Evolutionary conservation across 495 filamentous ascomycete species (phyloP).

Genomic region (Daldinia loculata): DNA sequence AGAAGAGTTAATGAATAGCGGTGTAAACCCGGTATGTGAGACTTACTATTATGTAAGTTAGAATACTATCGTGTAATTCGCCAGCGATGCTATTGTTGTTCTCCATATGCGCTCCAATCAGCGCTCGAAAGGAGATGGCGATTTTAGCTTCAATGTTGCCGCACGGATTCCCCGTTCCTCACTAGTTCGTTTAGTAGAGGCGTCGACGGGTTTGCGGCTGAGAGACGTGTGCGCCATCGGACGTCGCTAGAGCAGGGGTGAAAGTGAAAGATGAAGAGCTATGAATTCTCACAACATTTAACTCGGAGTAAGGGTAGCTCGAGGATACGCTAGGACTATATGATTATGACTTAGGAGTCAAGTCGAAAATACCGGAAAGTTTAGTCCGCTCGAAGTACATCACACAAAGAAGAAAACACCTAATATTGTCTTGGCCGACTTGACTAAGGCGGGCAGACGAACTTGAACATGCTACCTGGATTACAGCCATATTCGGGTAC

Average conservation of each 20-base stretch:
- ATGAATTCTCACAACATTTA: not conserved
- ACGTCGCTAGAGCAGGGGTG: not conserved
- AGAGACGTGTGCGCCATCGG: not conserved
- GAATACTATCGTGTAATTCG: not conserved
- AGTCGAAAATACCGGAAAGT: not conserved
- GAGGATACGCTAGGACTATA: not conserved
- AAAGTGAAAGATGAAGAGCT: not conserved
- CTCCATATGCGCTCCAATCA: slow-evolving; percentile 38
- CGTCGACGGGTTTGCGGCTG: slow-evolving; percentile 10
- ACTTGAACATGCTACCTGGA: not conserved
- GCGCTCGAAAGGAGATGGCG: not conserved
- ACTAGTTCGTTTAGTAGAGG: not conserved
- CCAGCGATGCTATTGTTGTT: not conserved
- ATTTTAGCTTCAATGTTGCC: not conserved
- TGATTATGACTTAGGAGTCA: not conserved
- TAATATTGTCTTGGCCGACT: not conserved
- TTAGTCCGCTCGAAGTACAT: not conserved
- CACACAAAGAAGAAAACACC: not conserved
- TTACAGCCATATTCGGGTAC: not conserved
- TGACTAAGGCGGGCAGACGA: not conserved
- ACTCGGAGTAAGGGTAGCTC: not conserved
- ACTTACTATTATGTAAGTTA: not conserved
- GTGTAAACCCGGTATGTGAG: not conserved
- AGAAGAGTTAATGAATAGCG: not conserved
- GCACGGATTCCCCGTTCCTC: not conserved